Evolutionary conservation across 2,329 filamentous ascomycete species (phyloP), one percentile per base, ranked within the genome.

Genomic region (Chrysosporium queenslandicum): DNA sequence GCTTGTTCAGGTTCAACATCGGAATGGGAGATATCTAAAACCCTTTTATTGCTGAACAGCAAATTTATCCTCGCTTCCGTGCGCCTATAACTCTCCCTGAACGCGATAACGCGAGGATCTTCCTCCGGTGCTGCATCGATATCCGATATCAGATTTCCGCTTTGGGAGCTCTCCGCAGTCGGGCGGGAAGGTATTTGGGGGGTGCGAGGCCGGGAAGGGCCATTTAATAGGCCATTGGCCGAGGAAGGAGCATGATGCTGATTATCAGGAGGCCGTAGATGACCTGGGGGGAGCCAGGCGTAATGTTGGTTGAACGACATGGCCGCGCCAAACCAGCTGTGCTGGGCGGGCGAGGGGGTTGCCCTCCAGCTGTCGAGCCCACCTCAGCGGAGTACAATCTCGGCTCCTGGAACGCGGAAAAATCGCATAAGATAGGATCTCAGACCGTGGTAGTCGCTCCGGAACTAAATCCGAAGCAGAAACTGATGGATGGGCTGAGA

Each of bases 21-120:
- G 64, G 64, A 65, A 58, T 66, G 64, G 32, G 64, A 61, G 27
- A 61, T 56, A 43, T 53, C 51, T 6, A 46, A 4, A 16, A 50
- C 12, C 21, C 67, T 64, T 46, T 67, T 69, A 39, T 71, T 71
- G 36, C 75, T 74, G 66, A 95, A 94, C n/a, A 96, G 74, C 39
- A 81, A 74, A 57, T 82, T 79, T 63, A 96, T 83, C 70, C 82
- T 85, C 60, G 81, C 78, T 70, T 96, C 88, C 61, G 81, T 84
- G 68, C 80, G 80, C 64, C 80, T 80, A 75, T 86, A 95, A 52
- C 90, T 74, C 53, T 87, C 81, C 66, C 81, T 80, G 69, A 96
- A 92, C 64, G 83, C 75, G 63, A 81, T 77, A 69, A 85, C 68
- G 63, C 74, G 83, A 66, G 82, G 78, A 60, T 80, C 78, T 66